A percentile compares a stretch with the other conserved stretches of the same genome.
Conservation (phyloP, 2,329 filamentous ascomycete genomes). For the Aspergillus hiratsukae region DNA sequence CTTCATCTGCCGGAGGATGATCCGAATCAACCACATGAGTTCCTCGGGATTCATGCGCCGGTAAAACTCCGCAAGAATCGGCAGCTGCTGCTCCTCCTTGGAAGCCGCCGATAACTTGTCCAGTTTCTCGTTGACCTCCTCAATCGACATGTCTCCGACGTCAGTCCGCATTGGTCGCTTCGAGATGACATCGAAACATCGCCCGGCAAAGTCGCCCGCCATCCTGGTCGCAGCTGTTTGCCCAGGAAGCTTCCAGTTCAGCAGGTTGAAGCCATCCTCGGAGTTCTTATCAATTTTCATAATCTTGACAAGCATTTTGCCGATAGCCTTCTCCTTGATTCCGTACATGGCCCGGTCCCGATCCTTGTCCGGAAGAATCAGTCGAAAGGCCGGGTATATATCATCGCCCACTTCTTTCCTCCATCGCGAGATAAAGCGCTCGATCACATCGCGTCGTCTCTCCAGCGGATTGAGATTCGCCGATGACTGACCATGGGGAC, state of each 20-base stretch:
- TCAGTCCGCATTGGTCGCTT: conserved; percentile 73
- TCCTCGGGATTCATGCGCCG: conserved; percentile 89
- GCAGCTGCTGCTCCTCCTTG: conserved; percentile 78
- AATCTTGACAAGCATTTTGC: conserved; percentile 82
- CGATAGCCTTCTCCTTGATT: conserved; percentile 86
- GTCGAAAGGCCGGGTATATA: conserved; percentile 85
- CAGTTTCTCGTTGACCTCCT: conserved; percentile 80
- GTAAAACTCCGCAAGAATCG: conserved; percentile 80
- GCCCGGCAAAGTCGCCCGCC: conserved; percentile 86
- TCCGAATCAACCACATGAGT: conserved; percentile 89
- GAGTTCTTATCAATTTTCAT: conserved; percentile 89
- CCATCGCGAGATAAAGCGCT: conserved; percentile 83
- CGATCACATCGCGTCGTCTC: conserved; percentile 72
- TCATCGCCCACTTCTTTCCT: conserved; percentile 82
- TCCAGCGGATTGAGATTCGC: conserved; percentile 66
- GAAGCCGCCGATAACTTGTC: conserved; percentile 71
- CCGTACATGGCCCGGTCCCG: conserved; percentile 89
- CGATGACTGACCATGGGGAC: conserved; percentile 49
- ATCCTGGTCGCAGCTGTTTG: conserved; percentile 58
- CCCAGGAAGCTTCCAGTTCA: conserved; percentile 90
- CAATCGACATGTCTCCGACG: conserved; percentile 76
- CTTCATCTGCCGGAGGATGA: conserved; percentile 78
- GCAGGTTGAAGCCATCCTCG: conserved; percentile 76
- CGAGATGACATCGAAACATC: conserved; percentile 80
- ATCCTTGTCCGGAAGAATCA: conserved; percentile 91